Base-by-base conservation (phyloP, 2,329 filamentous ascomycete species). In the Venturia effusa region DNA sequence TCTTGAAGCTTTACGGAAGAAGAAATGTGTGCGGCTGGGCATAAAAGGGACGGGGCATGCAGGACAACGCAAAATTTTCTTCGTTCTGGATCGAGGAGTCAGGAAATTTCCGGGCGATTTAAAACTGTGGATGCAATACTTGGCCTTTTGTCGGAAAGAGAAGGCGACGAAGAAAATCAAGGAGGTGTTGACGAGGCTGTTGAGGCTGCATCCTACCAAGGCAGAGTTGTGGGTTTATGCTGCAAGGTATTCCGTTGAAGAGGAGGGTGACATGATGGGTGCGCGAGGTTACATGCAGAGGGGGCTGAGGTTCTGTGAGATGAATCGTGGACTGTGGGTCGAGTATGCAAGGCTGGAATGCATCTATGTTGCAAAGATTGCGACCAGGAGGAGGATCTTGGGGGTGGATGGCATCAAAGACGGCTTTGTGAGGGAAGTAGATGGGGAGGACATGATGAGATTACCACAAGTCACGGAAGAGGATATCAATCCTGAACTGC, bases 271-370 rank as follows among this genome's bases (percentile, higher is more conserved):
- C 75, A 96, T 97, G 85, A 88, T 86, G 30, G 87, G 88, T 55
- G 92, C 93, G 2, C 79, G 94, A 66, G 88, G 85, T 59, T 89
- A 94, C 81, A 82, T 99, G 92, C 84, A 95, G 80, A 83, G 93
- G 66, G 94, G 92, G 0, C 83, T 96, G 71, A 82, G 94, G 51
- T 97, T 99, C 75, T 97, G 92, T 78, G 90, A 87, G 61, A 84
- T 80, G 60, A 87, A 88, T 59, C 84, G 81, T 67, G 79, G 80
- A 22, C 75, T 99, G 61, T 99, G 93, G 92, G 73, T 96, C 40
- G 90, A 96, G 76, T 97, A 97, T 73, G 88, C 89, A 10, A 88
- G 89, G 71, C 82, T 93, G 71, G 94, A 99, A 80, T 91, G 96
- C 85, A 88, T 94, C 67, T 97, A 96, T 80, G 81, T 97, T 64